Evolutionary conservation across 192 early-diverging fungal genomes (phyloP).

Genomic region (Lobosporangium transversale): DNA sequence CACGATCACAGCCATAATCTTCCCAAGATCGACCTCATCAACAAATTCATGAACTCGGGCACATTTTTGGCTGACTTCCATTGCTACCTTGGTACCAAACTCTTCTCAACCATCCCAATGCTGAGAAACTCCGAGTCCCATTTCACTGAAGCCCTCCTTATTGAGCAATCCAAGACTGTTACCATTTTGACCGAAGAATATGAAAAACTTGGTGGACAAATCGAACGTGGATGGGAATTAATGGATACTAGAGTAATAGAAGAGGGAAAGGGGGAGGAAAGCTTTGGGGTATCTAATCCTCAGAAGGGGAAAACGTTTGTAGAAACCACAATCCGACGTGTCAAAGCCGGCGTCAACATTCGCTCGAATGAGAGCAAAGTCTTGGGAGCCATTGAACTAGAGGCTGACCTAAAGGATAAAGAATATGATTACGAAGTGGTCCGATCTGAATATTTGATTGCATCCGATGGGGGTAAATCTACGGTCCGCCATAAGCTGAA

Average conservation of each 20-base stretch:
- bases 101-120: not conserved
- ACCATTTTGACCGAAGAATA: not conserved
- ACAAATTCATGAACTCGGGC: not conserved
- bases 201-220: not conserved
- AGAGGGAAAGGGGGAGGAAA: not conserved
- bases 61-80: not conserved
- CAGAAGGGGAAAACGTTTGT: too few relatives aligned
- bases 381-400: constrained; percentile 8
- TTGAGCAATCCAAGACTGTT: not conserved
- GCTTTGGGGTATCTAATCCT: too few relatives aligned
- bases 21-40: not conserved
- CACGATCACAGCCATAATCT: not conserved
- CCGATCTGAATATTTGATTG: constrained; percentile 36
- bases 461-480: constrained; percentile 30
- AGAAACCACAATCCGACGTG: constrained; percentile 16
- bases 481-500: constrained; percentile 27
- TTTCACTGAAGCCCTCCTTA: not conserved
- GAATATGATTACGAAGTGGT: constrained; percentile 14
- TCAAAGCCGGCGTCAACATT: not conserved
- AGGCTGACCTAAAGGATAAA: constrained; percentile 1
- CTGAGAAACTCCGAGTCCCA: not conserved
- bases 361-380: not conserved
- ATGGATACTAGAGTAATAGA: constrained; percentile 20
- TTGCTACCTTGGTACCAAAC: not conserved
- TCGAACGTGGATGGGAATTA: constrained; percentile 5